Evolutionary conservation across 805 yeast species (phyloP).

Genomic region (Yarrowia bubula): DNA sequence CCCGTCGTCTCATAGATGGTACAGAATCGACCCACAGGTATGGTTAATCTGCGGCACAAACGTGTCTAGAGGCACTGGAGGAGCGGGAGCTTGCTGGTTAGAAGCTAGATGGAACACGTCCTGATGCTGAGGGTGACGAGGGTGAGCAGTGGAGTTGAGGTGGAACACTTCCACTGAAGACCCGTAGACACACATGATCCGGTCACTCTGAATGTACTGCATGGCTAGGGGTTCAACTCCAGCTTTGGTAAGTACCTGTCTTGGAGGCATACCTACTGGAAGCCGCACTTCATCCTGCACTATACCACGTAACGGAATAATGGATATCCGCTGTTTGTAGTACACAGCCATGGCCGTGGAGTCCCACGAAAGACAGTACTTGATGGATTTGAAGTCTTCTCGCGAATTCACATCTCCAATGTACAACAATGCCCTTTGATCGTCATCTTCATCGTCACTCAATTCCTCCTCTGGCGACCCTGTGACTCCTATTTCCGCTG

Average conservation of each 20-base stretch:
- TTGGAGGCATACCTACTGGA: constrained; percentile 17
- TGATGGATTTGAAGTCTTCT: constrained; percentile 9
- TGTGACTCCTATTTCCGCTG: neutral
- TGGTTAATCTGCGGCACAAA: constrained; percentile 21
- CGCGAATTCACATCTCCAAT: neutral
- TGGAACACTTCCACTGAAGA: constrained; percentile 13
- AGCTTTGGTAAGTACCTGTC: neutral
- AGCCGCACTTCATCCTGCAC: constrained; percentile 1
- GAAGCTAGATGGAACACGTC: constrained; percentile 13
- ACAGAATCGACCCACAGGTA: constrained; percentile 15
- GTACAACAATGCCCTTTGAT: constrained; percentile 1
- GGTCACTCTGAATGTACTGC: constrained; percentile 26
- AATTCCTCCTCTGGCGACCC: constrained; percentile 14
- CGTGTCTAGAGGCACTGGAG: constrained; percentile 11
- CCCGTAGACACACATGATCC: constrained; percentile 23
- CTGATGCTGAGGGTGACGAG: constrained; percentile 20
- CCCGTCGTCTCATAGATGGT: constrained; percentile 18
- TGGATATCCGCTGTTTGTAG: constrained; percentile 17
- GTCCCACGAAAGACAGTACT: constrained; percentile 24
- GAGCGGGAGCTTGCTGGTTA: constrained; percentile 17
- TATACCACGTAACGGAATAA: neutral
- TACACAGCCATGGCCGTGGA: constrained; percentile 22
- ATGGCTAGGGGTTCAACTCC: constrained; percentile 11
- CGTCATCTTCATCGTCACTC: constrained; percentile 26
- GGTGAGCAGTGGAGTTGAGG: constrained; percentile 17